A percentile compares a stretch with the other conserved stretches of the same genome.
These are phyloP conservation scores for Nicotiana tabacum DNA, from an alignment of 257 asterid species.

Conservation along the genomic window DNA sequence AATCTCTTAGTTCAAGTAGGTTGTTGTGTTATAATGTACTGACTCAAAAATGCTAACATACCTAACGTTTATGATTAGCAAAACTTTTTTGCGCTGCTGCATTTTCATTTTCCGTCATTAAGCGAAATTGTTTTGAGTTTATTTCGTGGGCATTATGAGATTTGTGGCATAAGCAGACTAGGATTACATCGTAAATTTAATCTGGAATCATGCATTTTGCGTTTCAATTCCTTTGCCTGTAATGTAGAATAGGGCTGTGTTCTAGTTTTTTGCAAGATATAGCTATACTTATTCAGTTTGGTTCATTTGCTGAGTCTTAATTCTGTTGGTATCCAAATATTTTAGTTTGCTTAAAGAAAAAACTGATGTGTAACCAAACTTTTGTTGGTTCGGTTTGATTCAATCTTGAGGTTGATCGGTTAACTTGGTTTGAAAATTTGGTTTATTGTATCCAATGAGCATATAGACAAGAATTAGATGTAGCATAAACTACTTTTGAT, in stretches of 20 bases:
- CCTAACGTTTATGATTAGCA: not conserved
- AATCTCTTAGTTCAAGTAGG: too few species aligned
- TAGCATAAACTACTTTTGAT: not conserved
- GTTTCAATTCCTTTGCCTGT: not conserved
- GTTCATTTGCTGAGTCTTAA: not conserved
- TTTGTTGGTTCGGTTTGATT: not conserved
- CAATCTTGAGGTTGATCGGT: not conserved
- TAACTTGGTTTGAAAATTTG: not conserved
- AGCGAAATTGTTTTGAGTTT: not conserved
- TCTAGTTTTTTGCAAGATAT: not conserved
- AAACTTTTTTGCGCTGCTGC: not conserved
- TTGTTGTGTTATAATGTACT: too few species aligned
- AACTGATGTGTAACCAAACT: not conserved
- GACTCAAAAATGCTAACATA: too few species aligned
- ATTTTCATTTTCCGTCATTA: too few species aligned
- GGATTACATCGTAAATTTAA: not conserved
- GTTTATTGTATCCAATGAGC: not conserved
- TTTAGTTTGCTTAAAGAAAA: not conserved
- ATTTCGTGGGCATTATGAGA: not conserved
- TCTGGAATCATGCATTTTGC: not conserved
- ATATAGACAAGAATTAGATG: not conserved
- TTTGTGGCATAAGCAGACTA: not conserved
- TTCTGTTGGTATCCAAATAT: not conserved
- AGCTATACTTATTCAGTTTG: not conserved
- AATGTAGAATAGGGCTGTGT: not conserved